Evolutionary conservation across 805 yeast genomes (phyloP).

Genomic region (Debaryomyces prosopidis): DNA sequence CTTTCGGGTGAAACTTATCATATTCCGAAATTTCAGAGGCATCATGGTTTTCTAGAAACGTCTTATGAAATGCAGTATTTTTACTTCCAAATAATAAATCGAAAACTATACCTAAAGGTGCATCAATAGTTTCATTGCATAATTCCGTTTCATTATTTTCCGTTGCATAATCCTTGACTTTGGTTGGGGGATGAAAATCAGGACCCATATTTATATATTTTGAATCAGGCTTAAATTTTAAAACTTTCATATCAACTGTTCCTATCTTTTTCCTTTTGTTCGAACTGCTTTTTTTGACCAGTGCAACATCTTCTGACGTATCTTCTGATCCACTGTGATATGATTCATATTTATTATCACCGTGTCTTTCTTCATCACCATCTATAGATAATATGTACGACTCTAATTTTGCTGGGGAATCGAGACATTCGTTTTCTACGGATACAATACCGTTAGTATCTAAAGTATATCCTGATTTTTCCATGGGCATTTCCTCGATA

Average conservation of each 20-base stretch:
- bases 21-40: slow-evolving; percentile 47
- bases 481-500: slow-evolving; percentile 3
- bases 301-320: slow-evolving; percentile 14
- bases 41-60: slow-evolving; percentile 42
- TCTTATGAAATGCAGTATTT: slow-evolving; percentile 41
- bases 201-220: slow-evolving; percentile 64
- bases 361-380: slow-evolving; percentile 36
- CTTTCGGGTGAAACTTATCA: slow-evolving; percentile 29
- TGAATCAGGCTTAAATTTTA: slow-evolving; percentile 37
- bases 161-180: slow-evolving; percentile 42
- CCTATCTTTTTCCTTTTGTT: slow-evolving; percentile 1
- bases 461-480: slow-evolving; percentile 4
- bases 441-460: slow-evolving; percentile 16
- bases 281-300: background rate
- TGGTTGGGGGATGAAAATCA: slow-evolving; percentile 58
- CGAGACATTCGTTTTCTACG: slow-evolving; percentile 10
- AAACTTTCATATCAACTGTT: slow-evolving; percentile 19
- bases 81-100: slow-evolving; percentile 66
- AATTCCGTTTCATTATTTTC: slow-evolving; percentile 48
- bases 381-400: slow-evolving; percentile 45
- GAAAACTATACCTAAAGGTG: slow-evolving; percentile 78
- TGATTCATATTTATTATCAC: slow-evolving; percentile 21
- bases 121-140: slow-evolving; percentile 51
- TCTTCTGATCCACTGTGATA: slow-evolving; percentile 21
- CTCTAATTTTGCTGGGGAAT: slow-evolving; percentile 22